Conservation (phyloP, 179 eudicot species). For the Spergularia azorica region DNA sequence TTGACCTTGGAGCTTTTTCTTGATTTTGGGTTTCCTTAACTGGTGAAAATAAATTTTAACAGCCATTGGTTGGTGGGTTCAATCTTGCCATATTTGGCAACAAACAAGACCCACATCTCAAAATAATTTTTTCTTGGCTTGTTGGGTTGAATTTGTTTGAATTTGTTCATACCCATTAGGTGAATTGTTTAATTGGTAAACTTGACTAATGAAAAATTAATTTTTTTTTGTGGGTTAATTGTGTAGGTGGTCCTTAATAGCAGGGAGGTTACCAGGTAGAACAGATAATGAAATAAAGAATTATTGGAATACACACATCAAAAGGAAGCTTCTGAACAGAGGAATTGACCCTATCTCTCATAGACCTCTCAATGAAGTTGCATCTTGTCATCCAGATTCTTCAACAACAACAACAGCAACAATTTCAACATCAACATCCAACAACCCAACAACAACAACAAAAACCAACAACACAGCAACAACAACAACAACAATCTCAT, state of each 20-base stretch:
- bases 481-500: constrained; percentile 36
- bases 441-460: constrained; percentile 27
- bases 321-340: constrained; percentile 20
- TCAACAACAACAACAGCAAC: not conserved
- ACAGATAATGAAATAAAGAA: constrained; percentile 23
- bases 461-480: constrained; percentile 26
- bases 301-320: constrained; percentile 20
- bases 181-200: not conserved
- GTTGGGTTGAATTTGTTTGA: not conserved
- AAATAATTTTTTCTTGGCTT: too few species aligned
- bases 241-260: constrained; percentile 17
- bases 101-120: constrained; percentile 3
- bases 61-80: not conserved
- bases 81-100: not conserved
- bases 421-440: constrained; percentile 42
- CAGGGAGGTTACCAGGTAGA: constrained; percentile 21
- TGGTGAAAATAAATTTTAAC: too few species aligned
- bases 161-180: constrained; percentile 13
- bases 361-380: constrained; percentile 3
- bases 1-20: not conserved
- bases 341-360: constrained; percentile 17
- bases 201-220: constrained; percentile 1
- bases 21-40: too few species aligned
- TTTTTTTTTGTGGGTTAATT: constrained; percentile 61
- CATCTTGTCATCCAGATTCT: not conserved